These are phyloP conservation scores for Coemansia pectinata DNA, from an alignment of 192 early-diverging fungal species.

Conservation along the genomic window DNA sequence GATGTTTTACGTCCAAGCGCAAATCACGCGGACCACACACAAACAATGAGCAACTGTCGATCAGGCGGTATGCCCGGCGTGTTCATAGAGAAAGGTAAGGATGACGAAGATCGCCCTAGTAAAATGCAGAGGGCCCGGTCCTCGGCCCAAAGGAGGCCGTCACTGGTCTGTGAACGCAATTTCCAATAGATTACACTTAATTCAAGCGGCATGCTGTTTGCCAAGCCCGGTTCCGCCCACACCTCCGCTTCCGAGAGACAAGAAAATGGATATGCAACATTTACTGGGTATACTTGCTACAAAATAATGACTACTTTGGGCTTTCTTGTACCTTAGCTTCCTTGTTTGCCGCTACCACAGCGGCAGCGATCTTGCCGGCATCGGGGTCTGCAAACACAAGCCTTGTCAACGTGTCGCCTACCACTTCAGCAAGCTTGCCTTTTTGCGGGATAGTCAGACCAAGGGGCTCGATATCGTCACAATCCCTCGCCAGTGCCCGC, in stretches of 20 bases:
- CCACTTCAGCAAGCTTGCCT: slow-evolving; percentile 29
- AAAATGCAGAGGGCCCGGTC: neutral
- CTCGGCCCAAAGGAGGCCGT: neutral
- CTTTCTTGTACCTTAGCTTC: neutral
- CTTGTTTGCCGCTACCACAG: slow-evolving; percentile 25
- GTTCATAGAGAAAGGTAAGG: neutral
- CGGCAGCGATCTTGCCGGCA: slow-evolving; percentile 31
- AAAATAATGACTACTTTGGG: neutral
- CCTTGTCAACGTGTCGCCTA: slow-evolving; percentile 40
- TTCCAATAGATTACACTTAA: neutral
- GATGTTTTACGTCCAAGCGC: neutral
- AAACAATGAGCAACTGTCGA: neutral
- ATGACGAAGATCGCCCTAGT: neutral
- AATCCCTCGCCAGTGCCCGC: slow-evolving; percentile 20
- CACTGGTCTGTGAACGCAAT: neutral
- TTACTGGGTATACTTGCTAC: neutral
- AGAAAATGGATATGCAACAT: neutral
- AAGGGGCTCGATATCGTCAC: slow-evolving; percentile 7
- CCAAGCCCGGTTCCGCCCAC: neutral
- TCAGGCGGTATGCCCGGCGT: neutral
- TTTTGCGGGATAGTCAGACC: slow-evolving; percentile 24
- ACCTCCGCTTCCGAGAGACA: neutral
- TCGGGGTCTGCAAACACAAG: slow-evolving; percentile 38
- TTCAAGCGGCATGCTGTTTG: neutral
- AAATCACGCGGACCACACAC: neutral